Base-by-base conservation (phyloP, 2,329 filamentous ascomycete genomes). In the Nannizzia gypsea region DNA sequence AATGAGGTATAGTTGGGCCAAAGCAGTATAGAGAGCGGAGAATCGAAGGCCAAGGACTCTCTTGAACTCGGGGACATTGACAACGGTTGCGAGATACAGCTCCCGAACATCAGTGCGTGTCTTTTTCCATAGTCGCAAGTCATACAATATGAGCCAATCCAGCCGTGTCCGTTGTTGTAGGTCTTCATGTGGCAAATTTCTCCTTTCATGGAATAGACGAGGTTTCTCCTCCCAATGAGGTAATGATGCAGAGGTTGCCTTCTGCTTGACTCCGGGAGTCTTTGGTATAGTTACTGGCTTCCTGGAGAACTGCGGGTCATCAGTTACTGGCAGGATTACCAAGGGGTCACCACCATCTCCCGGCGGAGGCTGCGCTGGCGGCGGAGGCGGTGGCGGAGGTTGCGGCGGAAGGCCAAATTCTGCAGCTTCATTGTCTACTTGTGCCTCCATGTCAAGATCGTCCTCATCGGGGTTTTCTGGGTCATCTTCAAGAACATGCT, bases 111-210 rank as follows among this genome's bases (percentile, higher is more conserved):
- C 89, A 56, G 92, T 90, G 60, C 93, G 85, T 34, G 95, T 83
- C 71, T 90, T 93, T 75, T 99, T 99, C 93, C 93, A 99, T 80
- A 99, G 84, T 46, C 93, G 81, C 57, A 99, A 76, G 71, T 99
- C 93, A 70, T 96, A 99, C 6, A 99, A 78, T 31, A 99, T 89
- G 69, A 99, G 81, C 83, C 90, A 96, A 73, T 99, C 93, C 4
- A 99, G 79, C 34, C 93, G 86, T 11, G 97, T 88, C 34, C 91
- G 86, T 69, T 92, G 85, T 76, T 90, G 90, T 3, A 99, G 80
- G 68, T 99, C 88, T 71, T 99, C 93, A 59, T 90, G 87, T 15
- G 83, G 80, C 55, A 86, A 86, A 5, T 86, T 76, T 59, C 80
- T 81, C 34, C 83, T 80, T 46, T 81, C 81, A 17, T 60, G 59